Evolutionary conservation across 768 basidiomycete genomes (phyloP), one percentile per base, ranked within the genome.

Genomic region (Russula olivacea): DNA sequence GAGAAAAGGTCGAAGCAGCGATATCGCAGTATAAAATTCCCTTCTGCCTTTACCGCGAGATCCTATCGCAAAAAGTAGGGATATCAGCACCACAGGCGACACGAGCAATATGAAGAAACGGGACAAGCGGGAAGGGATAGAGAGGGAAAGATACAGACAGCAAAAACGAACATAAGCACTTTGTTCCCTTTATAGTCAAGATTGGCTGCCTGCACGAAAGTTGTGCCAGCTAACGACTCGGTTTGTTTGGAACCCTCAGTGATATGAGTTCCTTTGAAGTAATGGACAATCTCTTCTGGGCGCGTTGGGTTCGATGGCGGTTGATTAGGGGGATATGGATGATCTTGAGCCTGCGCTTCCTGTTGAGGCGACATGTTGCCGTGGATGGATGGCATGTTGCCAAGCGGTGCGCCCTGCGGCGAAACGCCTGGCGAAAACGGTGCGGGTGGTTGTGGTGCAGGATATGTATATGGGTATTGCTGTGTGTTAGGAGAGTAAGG

Each of bases 21-120:
- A 69, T 88, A 88, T n/a, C 86, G 80, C 28, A 88, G 75, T 43
- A 84, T 77, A 69, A 88, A 89, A 17, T 76, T 78, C 25, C 87
- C 87, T 68, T 88, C 86, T 23, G 77, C 78, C 67, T 83, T 84
- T 6, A 89, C 86, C 0, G 87, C 84, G n/a, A 89, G 75, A 68
- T 89, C 87, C 87, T 89, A 66, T 43, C 43, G 25, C 25, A n/a
- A 28, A 38, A 34, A 25, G 36, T 10, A 14, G n/a, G 15, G 10
- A 25, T 15, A 38, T 54, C 47, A 68, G 57, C 41, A 23, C 25
- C 8, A 28, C 30, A 9, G 17, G 40, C n/a, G 54, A 30, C 19
- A 40, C 36, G 4, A 25, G 45, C 17, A 50, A 30, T 23, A 49
- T 34, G 34, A 15, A 28, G 56, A 55, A 63, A 36, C 55, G 49